phyloP scores from a whole-genome alignment of 2,329 filamentous ascomycete species.

The Teratosphaeria destructans region DNA sequence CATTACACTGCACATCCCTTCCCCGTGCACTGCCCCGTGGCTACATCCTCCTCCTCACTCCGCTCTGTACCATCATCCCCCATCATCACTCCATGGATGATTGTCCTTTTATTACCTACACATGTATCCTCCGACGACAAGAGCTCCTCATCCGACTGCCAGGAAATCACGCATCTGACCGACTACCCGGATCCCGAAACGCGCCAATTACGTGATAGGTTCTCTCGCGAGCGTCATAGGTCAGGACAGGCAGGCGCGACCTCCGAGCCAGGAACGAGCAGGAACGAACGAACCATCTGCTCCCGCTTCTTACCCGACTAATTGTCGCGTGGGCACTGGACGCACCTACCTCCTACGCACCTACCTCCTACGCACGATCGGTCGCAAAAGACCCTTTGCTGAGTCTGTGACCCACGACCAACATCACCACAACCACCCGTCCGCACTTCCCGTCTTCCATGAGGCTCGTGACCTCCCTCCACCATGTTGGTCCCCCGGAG shows the following conservation, averaged over 20 bases:
- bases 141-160: background rate
- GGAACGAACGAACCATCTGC: background rate
- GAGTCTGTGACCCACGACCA: background rate
- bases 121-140: background rate
- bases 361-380: no score
- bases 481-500: constrained; percentile 38
- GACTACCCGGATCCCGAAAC: background rate
- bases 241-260: background rate
- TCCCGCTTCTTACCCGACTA: no score
- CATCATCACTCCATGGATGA: no score
- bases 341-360: background rate
- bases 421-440: background rate
- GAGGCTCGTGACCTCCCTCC: background rate
- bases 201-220: background rate
- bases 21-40: background rate
- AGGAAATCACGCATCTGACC: background rate
- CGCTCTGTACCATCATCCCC: no score
- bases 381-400: background rate
- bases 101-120: no score
- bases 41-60: no score
- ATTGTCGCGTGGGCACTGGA: background rate
- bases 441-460: background rate
- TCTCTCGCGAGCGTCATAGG: background rate
- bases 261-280: background rate
- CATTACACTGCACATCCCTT: background rate